Conservation (phyloP, 257 asterid species). For the Leonotis leonurus region DNA sequence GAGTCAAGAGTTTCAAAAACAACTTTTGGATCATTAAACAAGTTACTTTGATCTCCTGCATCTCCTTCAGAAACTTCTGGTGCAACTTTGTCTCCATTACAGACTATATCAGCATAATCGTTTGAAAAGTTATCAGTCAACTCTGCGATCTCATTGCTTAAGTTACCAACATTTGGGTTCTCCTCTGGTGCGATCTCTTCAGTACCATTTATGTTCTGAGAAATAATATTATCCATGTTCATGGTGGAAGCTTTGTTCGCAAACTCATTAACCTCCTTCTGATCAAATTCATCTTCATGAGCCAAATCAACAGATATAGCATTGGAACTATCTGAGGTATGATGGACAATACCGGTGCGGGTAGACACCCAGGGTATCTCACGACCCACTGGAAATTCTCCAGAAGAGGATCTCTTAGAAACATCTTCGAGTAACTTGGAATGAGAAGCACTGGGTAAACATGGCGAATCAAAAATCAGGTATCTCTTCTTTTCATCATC, state of each 20-base stretch:
- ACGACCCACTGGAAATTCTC: conserved; percentile 25
- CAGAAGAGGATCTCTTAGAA: conserved; percentile 26
- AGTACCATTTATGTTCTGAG: conserved; percentile 20
- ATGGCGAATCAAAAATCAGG: conserved; percentile 20
- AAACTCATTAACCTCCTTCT: conserved; percentile 16
- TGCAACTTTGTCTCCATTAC: conserved; percentile 10
- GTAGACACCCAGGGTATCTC: conserved; percentile 18
- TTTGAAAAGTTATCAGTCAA: conserved; percentile 9
- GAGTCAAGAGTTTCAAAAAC: conserved; percentile 18
- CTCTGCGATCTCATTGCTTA: conserved; percentile 13
- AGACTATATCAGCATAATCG: conserved; percentile 19
- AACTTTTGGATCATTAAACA: conserved; percentile 16
- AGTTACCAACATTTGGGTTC: conserved; percentile 6
- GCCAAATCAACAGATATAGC: conserved; percentile 21
- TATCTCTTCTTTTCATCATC: conserved; percentile 24
- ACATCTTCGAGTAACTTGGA: conserved; percentile 28
- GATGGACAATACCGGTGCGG: conserved; percentile 22
- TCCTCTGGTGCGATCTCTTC: conserved; percentile 16
- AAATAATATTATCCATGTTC: conserved; percentile 7
- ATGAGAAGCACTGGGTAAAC: conserved; percentile 23
- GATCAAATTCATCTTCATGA: conserved; percentile 21
- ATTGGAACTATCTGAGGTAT: conserved; percentile 19
- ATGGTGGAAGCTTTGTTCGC: conserved; percentile 16
- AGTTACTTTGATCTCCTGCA: conserved; percentile 3
- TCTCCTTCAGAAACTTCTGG: conserved; percentile 18